These are phyloP conservation scores for Epicoccum nigrum DNA, from an alignment of 2,329 filamentous ascomycete species.

Conservation along the genomic window DNA sequence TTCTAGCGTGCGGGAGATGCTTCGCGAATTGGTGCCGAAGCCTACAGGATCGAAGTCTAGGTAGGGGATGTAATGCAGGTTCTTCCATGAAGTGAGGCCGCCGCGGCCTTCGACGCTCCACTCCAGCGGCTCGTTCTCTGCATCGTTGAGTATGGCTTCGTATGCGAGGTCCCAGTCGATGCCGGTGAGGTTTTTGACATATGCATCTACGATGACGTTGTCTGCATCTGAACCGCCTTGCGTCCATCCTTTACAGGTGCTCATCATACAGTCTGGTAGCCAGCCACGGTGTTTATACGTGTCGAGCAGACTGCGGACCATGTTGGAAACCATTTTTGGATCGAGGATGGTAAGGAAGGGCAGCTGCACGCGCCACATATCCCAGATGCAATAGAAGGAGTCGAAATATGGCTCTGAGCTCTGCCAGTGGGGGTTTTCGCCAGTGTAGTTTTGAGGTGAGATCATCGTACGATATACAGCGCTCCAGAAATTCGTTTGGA, in stretches of 20 bases:
- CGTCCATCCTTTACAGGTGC: slow-evolving; percentile 74
- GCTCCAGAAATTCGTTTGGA: slow-evolving; percentile 53
- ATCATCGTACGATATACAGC: slow-evolving; percentile 54
- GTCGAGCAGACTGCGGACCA: slow-evolving; percentile 74
- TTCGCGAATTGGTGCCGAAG: slow-evolving; percentile 50
- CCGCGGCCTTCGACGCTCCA: slow-evolving; percentile 48
- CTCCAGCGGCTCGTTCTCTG: slow-evolving; percentile 49
- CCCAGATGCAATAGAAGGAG: slow-evolving; percentile 67
- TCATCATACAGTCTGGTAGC: slow-evolving; percentile 79
- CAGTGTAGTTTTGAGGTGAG: slow-evolving; percentile 56
- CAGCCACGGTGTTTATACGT: slow-evolving; percentile 75
- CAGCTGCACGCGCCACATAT: slow-evolving; percentile 58
- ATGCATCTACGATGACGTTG: slow-evolving; percentile 72
- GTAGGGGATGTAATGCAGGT: slow-evolving; percentile 46
- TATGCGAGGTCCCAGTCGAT: slow-evolving; percentile 48
- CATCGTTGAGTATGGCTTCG: slow-evolving; percentile 47
- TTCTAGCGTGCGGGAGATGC: slow-evolving; percentile 51
- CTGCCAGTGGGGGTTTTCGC: slow-evolving; percentile 55
- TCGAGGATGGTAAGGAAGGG: slow-evolving; percentile 73
- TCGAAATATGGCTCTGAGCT: slow-evolving; percentile 55
- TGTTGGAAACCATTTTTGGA: slow-evolving; percentile 66
- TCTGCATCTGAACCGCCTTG: slow-evolving; percentile 81
- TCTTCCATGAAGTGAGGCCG: slow-evolving; percentile 47
- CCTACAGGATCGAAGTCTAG: slow-evolving; percentile 52
- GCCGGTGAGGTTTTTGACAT: slow-evolving; percentile 67